Conservation (phyloP, 148 eudicot species). For the Limonium bicolor region DNA sequence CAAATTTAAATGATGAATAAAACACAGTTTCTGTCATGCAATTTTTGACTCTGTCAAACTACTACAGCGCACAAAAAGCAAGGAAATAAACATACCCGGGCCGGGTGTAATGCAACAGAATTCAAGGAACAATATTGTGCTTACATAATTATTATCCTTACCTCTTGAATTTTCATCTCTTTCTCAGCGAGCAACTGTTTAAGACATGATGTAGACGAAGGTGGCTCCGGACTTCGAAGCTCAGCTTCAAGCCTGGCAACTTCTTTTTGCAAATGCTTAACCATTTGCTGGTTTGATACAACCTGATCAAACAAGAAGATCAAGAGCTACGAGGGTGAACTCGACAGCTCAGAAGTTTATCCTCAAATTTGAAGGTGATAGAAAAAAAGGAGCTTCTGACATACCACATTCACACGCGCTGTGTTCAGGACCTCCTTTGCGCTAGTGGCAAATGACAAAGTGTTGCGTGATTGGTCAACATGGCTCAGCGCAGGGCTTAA, state of each 20-base stretch:
- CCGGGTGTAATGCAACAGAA: too few species aligned
- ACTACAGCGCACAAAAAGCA: too few species aligned
- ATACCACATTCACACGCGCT: conserved; percentile 90
- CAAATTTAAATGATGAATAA: conserved; percentile 6
- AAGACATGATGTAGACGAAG: conserved; percentile 32
- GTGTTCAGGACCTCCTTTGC: conserved; percentile 93
- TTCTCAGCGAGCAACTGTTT: conserved; percentile 55
- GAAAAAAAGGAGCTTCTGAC: conserved; percentile 1
- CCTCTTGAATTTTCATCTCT: conserved; percentile 78
- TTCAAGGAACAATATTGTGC: too few species aligned
- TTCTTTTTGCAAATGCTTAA: conserved; percentile 76
- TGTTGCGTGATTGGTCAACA: conserved; percentile 87
- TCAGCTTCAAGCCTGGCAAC: conserved; percentile 95
- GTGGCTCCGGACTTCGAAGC: conserved; percentile 76
- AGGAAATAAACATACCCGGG: too few species aligned
- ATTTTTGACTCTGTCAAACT: too few species aligned
- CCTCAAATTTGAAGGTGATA: neutral
- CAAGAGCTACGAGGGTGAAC: conserved; percentile 1
- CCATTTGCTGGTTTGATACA: conserved; percentile 67
- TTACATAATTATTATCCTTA: conserved; percentile 10
- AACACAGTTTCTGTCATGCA: too few species aligned
- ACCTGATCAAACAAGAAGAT: conserved; percentile 31
- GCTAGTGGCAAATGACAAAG: conserved; percentile 81
- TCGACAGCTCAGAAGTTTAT: neutral
- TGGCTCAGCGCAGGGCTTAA: conserved; percentile 95